Evolutionary conservation across 2,329 filamentous ascomycete genomes (phyloP).

Genomic region (Fusarium odoratissimum): DNA sequence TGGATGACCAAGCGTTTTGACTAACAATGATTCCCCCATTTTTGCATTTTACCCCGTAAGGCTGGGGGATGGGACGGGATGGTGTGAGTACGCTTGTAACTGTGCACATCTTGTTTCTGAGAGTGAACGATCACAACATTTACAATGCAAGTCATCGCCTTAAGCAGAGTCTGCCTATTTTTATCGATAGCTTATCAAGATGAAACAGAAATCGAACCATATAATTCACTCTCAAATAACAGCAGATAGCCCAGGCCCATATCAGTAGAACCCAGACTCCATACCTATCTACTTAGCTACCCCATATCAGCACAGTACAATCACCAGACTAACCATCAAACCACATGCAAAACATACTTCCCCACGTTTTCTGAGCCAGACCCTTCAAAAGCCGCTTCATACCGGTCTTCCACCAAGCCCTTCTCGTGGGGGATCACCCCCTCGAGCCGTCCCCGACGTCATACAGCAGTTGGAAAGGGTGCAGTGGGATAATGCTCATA

Average conservation of each 20-base stretch:
- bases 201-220: not conserved
- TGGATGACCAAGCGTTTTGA: slow-evolving; percentile 29
- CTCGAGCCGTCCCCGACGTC: slow-evolving; percentile 5
- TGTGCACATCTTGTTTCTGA: slow-evolving; percentile 4
- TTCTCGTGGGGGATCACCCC: slow-evolving; percentile 29
- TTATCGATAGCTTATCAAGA: not conserved
- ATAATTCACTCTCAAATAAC: not conserved
- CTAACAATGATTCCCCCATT: slow-evolving; percentile 3
- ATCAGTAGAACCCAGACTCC: not conserved
- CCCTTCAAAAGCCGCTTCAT: slow-evolving; percentile 19
- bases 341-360: slow-evolving; percentile 30
- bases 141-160: not conserved
- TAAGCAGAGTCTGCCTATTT: not conserved
- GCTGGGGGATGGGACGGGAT: slow-evolving; percentile 16
- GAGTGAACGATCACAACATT: not conserved
- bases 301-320: slow-evolving; percentile 10
- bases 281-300: not conserved
- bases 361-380: slow-evolving; percentile 12
- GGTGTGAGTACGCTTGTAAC: not conserved
- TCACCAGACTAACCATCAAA: slow-evolving; percentile 6
- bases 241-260: not conserved
- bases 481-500: not conserved
- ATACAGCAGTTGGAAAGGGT: slow-evolving; percentile 1
- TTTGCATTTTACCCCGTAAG: slow-evolving; percentile 4
- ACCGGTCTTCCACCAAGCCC: slow-evolving; percentile 9